A percentile compares a stretch with the other conserved stretches of the same genome.
Conservation (phyloP, 805 yeast genomes). For the Saturnispora serradocipensis region DNA sequence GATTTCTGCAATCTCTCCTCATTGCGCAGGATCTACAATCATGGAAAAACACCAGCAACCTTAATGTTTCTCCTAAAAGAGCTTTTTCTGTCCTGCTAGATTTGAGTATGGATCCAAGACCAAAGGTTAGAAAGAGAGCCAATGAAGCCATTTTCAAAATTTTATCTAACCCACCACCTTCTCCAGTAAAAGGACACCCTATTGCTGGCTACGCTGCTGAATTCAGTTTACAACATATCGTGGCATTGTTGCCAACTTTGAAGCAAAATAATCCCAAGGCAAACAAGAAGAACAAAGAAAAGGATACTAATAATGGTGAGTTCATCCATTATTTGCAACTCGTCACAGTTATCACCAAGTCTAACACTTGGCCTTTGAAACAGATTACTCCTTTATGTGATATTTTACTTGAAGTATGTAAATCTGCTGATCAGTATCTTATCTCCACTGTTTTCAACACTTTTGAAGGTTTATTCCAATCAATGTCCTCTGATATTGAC, state of each 20-base stretch:
- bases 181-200: constrained; percentile 71
- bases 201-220: constrained; percentile 67
- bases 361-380: constrained; percentile 75
- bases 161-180: constrained; percentile 54
- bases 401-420: constrained; percentile 61
- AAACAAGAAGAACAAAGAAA: constrained; percentile 32
- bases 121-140: constrained; percentile 93
- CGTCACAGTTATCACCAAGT: constrained; percentile 56
- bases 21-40: constrained; percentile 70
- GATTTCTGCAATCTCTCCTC: constrained; percentile 72
- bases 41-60: constrained; percentile 54
- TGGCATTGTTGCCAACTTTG: constrained; percentile 34
- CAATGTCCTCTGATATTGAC: constrained; percentile 45
- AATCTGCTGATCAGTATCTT: constrained; percentile 74
- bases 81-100: constrained; percentile 73
- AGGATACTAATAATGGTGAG: constrained; percentile 42
- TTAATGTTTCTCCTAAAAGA: constrained; percentile 62
- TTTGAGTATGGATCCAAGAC: constrained; percentile 77
- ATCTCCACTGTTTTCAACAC: constrained; percentile 78
- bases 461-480: constrained; percentile 69
- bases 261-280: constrained; percentile 13
- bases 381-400: constrained; percentile 70
- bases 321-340: constrained; percentile 73
- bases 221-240: constrained; percentile 49
- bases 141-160: constrained; percentile 73